Evolutionary conservation across 2,329 filamentous ascomycete species (phyloP).

Genomic region (Neospermospora avenae): DNA sequence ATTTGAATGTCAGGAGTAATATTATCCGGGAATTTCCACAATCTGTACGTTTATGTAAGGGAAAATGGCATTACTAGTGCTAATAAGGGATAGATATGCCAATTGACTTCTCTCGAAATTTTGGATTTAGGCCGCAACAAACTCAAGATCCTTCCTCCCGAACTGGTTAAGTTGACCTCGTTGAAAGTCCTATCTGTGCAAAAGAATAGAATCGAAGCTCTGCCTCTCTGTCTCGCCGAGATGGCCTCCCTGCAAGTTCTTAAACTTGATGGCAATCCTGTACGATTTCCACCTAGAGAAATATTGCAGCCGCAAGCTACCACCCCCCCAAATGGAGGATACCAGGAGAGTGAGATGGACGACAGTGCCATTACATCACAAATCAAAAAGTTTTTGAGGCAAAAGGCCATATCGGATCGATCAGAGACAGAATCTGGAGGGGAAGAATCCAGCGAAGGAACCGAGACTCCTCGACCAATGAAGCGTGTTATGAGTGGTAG

Average conservation of each 20-base stretch:
- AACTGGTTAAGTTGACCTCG: constrained; percentile 76
- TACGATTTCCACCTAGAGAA: constrained; percentile 74
- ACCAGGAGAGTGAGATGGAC: constrained; percentile 57
- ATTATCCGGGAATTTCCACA: constrained; percentile 64
- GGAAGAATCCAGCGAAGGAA: constrained; percentile 67
- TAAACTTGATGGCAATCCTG: constrained; percentile 84
- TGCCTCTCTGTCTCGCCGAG: constrained; percentile 81
- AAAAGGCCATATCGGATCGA: constrained; percentile 46
- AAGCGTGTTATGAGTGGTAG: constrained; percentile 62
- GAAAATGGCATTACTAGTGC: neutral
- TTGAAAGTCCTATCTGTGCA: constrained; percentile 86
- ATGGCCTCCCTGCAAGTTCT: constrained; percentile 87
- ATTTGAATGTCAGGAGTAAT: constrained; percentile 78
- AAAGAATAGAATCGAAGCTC: constrained; percentile 79
- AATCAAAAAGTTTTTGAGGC: constrained; percentile 58
- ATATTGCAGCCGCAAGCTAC: constrained; percentile 57
- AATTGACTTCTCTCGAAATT: constrained; percentile 83
- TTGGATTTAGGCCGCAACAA: constrained; percentile 89
- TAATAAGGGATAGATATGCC: constrained; percentile 63
- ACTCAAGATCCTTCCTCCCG: constrained; percentile 71
- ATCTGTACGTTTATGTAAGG: constrained; percentile 47
- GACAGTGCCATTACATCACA: constrained; percentile 58
- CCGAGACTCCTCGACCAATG: constrained; percentile 71
- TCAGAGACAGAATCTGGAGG: constrained; percentile 54
- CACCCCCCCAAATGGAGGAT: constrained; percentile 53